phyloP scores from a whole-genome alignment of 352 stramenopile species.

The Phytophthora europaea region DNA sequence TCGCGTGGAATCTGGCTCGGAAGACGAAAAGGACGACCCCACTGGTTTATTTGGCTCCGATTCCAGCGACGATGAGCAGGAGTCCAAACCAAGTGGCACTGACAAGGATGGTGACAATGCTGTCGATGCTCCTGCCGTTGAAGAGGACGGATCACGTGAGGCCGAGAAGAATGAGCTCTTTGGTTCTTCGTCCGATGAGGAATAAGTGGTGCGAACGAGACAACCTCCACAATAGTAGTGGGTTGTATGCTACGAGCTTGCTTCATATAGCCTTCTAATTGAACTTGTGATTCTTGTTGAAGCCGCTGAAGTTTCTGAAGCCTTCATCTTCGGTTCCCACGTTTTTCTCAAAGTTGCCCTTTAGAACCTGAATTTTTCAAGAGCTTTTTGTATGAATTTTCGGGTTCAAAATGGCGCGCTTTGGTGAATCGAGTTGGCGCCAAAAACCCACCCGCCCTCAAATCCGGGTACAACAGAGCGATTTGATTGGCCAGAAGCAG shows the following conservation, averaged over 20 bases:
- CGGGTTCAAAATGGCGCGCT: conserved; percentile 24
- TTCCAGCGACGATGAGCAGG: conserved; percentile 78
- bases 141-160: conserved; percentile 42
- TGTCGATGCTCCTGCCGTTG: conserved; percentile 8
- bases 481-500: conserved; percentile 22
- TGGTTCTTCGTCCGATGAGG: conserved; percentile 83
- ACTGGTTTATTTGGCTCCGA: conserved; percentile 87
- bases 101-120: conserved; percentile 31
- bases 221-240: not conserved
- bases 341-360: conserved; percentile 3
- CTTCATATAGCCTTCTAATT: conserved; percentile 8
- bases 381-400: conserved; percentile 1
- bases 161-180: conserved; percentile 88
- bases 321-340: not conserved
- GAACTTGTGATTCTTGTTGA: conserved; percentile 11
- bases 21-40: conserved; percentile 73
- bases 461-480: conserved; percentile 1
- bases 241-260: conserved; percentile 13
- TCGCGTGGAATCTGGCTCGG: conserved; percentile 55
- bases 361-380: not conserved
- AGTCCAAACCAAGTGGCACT: conserved; percentile 27
- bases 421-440: conserved; percentile 10
- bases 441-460: conserved; percentile 24
- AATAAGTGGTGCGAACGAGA: conserved; percentile 49
- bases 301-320: not conserved